Conservation (phyloP, 2,329 filamentous ascomycete species). For the Aspergillus ochraceoroseus region DNA sequence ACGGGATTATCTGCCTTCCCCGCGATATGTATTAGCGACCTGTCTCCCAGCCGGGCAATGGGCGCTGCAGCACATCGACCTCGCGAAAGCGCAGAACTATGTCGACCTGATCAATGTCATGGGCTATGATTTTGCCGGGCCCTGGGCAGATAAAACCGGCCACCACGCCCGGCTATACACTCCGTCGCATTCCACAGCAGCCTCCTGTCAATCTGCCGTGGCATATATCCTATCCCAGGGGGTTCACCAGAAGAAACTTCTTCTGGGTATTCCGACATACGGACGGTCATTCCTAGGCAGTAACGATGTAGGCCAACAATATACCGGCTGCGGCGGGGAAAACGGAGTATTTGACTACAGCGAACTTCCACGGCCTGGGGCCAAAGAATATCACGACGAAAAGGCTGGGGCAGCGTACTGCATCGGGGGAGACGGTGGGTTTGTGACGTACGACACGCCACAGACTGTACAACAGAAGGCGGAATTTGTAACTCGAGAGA, state of each 20-base stretch:
- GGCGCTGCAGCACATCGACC: constrained; percentile 64
- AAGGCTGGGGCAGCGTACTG: constrained; percentile 66
- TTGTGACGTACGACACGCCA: constrained; percentile 74
- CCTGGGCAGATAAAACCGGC: constrained; percentile 63
- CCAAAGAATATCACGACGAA: constrained; percentile 64
- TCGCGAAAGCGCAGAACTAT: constrained; percentile 58
- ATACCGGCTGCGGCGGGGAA: constrained; percentile 51
- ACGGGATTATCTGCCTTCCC: constrained; percentile 62
- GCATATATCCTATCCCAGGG: constrained; percentile 61
- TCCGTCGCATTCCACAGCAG: constrained; percentile 42
- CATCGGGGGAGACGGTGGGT: constrained; percentile 64
- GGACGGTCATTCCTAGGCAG: constrained; percentile 69
- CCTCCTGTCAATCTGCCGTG: constrained; percentile 63
- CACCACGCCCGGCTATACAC: constrained; percentile 73
- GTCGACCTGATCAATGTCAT: constrained; percentile 74
- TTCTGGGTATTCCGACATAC: constrained; percentile 70
- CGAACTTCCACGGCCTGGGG: constrained; percentile 57
- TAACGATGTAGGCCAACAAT: constrained; percentile 60
- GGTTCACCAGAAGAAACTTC: constrained; percentile 65
- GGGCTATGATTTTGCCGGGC: constrained; percentile 73
- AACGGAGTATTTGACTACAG: constrained; percentile 70
- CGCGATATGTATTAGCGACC: constrained; percentile 65
- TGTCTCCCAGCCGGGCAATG: constrained; percentile 65
- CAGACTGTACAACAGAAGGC: constrained; percentile 72
- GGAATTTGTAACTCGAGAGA: constrained; percentile 64